Base-by-base conservation (phyloP, 257 asterid genomes). In the Prunella vulgaris region DNA sequence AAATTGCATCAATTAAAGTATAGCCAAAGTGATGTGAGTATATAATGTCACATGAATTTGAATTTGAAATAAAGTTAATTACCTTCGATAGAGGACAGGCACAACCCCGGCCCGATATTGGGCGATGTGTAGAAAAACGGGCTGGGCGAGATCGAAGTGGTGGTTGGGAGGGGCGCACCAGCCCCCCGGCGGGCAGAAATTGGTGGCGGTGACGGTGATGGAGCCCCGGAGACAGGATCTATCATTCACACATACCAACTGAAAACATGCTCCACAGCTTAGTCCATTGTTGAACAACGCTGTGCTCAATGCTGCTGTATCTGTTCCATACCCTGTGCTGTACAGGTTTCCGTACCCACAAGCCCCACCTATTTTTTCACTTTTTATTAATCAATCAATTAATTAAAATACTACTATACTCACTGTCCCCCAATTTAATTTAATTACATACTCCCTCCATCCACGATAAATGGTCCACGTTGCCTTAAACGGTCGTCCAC, bases 131-230 rank as follows among this genome's bases (percentile, higher is more conserved):
- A 87, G 78, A 60, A 87, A 92, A 48, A 89, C 86, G 2, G 96
- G 98, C 69, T 89, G 81, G 2, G 96, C 73, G 60, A 92, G 95
- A 66, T 92, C 98, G 68, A 92, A 89, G 85, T 92, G 98, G 69
- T 83, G 96, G 86, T 88, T 81, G 14, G 98, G 98, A 2, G 96
- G 96, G 1, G 82, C 96, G 7, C 98, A 92, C 95, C 98, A 89
- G 0, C 98, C 96, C 0, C 96, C 96, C 0, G 98, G 98, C 0
- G 98, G 96, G 83, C 98, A 92, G 86, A 89, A 92, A 56, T 92
- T 92, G 28, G 98, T 92, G 69, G 98, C 98, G 3, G 98, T 89
- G 22, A 92, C 96, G 4, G 69, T 73, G 4, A 92, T 92, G 9
- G 88, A 74, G 1, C 98, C 96, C 0, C 88, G 85, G 2, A 86